These are phyloP conservation scores for Trypanosoma boissoni DNA, from an alignment of 208 protist species.

Conservation along the genomic window DNA sequence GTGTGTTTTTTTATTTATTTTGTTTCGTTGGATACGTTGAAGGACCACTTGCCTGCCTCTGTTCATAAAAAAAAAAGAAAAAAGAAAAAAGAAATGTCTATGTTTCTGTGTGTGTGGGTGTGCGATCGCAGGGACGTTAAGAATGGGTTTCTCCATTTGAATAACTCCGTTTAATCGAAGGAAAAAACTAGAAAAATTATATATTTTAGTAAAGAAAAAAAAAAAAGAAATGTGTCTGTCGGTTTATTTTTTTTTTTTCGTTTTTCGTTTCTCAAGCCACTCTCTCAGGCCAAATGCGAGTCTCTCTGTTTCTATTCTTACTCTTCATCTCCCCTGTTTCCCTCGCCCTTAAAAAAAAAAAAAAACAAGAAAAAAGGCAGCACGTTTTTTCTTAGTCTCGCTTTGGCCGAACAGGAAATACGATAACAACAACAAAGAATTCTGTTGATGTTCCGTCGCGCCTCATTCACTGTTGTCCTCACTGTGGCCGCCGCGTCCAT, in stretches of 20 bases:
- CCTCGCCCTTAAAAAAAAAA: no score
- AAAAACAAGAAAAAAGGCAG: no score
- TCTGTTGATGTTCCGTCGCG: no score
- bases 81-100: background rate
- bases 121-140: no score
- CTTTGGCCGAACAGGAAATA: no score
- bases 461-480: no score
- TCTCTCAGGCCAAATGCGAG: no score
- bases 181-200: background rate
- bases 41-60: background rate
- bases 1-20: background rate
- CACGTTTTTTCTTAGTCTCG: no score
- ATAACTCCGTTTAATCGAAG: background rate
- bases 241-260: constrained; percentile 7
- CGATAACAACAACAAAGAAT: background rate
- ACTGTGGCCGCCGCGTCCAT: background rate
- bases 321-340: no score
- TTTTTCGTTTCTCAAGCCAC: background rate
- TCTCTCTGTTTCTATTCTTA: no score
- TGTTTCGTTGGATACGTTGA: background rate
- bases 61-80: background rate
- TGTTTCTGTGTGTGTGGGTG: no score
- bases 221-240: background rate
- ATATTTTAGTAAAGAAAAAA: background rate
- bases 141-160: no score